Conservation (phyloP, 257 asterid genomes). For the Echites panduratus region DNA sequence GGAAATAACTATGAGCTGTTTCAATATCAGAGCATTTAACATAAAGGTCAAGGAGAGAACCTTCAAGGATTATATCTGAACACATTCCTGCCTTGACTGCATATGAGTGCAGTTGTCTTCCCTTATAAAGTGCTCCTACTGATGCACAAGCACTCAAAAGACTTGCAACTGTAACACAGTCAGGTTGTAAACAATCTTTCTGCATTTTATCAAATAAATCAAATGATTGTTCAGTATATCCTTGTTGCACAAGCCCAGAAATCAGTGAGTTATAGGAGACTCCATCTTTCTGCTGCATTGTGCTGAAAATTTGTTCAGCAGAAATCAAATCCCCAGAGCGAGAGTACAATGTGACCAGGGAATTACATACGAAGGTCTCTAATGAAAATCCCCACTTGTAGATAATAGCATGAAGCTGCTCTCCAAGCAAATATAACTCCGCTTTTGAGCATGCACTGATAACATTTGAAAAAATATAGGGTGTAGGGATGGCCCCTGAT, state of each 20-base stretch:
- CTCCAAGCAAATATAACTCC: slow-evolving; percentile 47
- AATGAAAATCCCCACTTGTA: slow-evolving; percentile 66
- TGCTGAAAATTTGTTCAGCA: slow-evolving; percentile 58
- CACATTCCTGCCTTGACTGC: slow-evolving; percentile 74
- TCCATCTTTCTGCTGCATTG: slow-evolving; percentile 51
- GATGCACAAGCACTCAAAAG: slow-evolving; percentile 60
- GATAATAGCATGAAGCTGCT: slow-evolving; percentile 65
- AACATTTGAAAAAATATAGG: slow-evolving; percentile 68
- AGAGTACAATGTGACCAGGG: slow-evolving; percentile 70
- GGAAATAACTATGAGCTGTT: slow-evolving; percentile 59
- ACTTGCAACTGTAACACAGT: slow-evolving; percentile 70
- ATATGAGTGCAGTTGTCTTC: slow-evolving; percentile 65
- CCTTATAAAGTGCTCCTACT: slow-evolving; percentile 53
- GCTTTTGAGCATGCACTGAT: slow-evolving; percentile 71
- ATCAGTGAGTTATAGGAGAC: slow-evolving; percentile 77
- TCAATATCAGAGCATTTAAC: slow-evolving; percentile 67
- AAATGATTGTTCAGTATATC: slow-evolving; percentile 50
- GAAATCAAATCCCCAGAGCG: slow-evolving; percentile 39
- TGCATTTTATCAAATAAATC: slow-evolving; percentile 62
- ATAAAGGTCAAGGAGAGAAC: slow-evolving; percentile 79
- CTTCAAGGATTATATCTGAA: slow-evolving; percentile 65
- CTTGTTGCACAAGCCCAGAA: slow-evolving; percentile 62
- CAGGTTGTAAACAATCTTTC: slow-evolving; percentile 51
- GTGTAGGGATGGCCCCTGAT: slow-evolving; percentile 74
- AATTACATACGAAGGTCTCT: slow-evolving; percentile 69